Evolutionary conservation across 169 alveolate genomes (phyloP).

Genomic region (Plasmodium vinckei): DNA sequence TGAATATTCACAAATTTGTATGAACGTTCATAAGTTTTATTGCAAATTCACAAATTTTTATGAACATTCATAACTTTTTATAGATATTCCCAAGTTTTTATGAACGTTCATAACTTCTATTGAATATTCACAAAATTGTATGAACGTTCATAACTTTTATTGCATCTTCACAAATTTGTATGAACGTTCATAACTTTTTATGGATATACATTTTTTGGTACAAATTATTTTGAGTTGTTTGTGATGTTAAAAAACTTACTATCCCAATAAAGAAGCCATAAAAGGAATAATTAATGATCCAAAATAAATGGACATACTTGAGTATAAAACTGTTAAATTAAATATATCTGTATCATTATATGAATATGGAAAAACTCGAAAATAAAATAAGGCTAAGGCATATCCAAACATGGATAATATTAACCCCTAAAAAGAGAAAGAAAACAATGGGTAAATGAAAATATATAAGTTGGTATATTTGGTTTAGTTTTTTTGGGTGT

Average conservation of each 20-base stretch:
- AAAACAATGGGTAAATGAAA: not conserved
- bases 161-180: not conserved
- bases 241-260: constrained; percentile 16
- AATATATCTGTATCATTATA: constrained; percentile 67
- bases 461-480: not conserved
- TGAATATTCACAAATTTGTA: not conserved
- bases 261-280: constrained; percentile 59
- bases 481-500: not conserved
- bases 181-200: no score
- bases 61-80: not conserved
- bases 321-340: constrained; percentile 57
- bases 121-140: not conserved
- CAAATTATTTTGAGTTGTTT: not conserved
- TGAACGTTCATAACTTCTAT: no score
- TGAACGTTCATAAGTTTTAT: not conserved
- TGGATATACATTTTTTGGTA: not conserved
- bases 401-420: constrained; percentile 73
- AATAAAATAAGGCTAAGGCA: constrained; percentile 71
- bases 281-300: constrained; percentile 64
- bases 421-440: constrained; percentile 14
- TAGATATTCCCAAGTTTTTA: not conserved
- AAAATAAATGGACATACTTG: constrained; percentile 68
- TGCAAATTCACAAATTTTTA: not conserved
- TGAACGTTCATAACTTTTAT: not conserved
- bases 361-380: constrained; percentile 70